Base-by-base conservation (phyloP, 306 rosid genomes). In the Luffa acutangula region DNA sequence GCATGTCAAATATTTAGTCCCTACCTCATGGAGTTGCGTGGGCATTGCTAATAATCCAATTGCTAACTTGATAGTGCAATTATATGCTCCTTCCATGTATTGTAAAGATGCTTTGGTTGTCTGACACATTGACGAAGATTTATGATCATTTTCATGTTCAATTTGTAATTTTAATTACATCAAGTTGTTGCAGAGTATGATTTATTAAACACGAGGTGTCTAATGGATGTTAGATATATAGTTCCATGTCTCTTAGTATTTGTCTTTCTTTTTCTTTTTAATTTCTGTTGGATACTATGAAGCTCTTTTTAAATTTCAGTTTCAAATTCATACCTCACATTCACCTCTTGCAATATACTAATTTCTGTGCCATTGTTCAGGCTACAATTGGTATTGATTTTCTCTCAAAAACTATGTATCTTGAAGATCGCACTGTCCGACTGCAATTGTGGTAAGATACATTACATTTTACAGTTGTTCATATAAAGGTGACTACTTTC, bases 361-460 rank as follows among this genome's bases (percentile, higher is more conserved):
- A 51, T 34, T 36, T 51, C 3, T 52, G 2, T 75, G 34, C 5
- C 46, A 46, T 52, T 75, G 46, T 75, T n/a, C 90, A 86, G 92
- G 92, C 88, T 59, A 89, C 90, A 52, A 86, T 86, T 18, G 89
- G 89, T 36, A 89, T 86, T 34, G 90, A 89, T 74, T 89, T 89
- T 77, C 81, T 86, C 12, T 89, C 90, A 51, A 89, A 89, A 82
- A 89, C 89, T 56, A 89, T 89, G 92, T 89, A 89, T 79, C 92
- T 89, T 73, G 92, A 89, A 83, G 92, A 89, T 71, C 85, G 90
- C 51, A 86, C 90, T 20, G 85, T 85, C 43, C 87, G 90, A 39
- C 83, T 89, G 85, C 88, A 86, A 78, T 82, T 86, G 67, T 89
- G 92, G 92, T 89, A 57, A 77, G 89, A 60, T 80, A 48, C 3